phyloP scores from a whole-genome alignment of 2,329 filamentous ascomycete genomes.

The Penicillium crustosum region DNA sequence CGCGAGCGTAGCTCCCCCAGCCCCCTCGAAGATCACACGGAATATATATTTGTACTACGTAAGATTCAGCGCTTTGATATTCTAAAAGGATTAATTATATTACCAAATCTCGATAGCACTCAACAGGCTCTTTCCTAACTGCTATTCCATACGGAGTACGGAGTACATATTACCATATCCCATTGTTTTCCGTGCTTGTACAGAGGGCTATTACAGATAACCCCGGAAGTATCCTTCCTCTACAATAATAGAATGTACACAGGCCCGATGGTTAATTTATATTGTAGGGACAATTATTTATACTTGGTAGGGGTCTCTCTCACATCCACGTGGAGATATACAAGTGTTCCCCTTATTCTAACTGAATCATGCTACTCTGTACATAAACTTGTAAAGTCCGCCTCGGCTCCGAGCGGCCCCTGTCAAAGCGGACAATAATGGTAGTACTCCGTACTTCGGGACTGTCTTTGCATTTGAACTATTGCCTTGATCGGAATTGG shows the following conservation, averaged over 20 bases:
- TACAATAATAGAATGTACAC: neutral
- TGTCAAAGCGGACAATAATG: neutral
- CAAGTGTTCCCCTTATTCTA: neutral
- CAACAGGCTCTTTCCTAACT: neutral
- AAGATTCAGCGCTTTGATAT: neutral
- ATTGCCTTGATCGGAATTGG: neutral
- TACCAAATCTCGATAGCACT: neutral
- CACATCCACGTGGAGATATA: neutral
- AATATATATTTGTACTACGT: neutral
- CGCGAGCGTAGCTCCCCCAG: no score
- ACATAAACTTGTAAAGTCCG: neutral
- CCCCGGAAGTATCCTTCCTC: neutral
- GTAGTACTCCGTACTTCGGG: no score
- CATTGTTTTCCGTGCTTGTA: neutral
- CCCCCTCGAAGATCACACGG: neutral
- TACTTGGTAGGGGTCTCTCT: neutral
- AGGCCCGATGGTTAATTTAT: neutral
- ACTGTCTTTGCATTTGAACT: neutral
- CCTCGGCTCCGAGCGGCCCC: neutral
- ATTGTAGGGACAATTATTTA: neutral
- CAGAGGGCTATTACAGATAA: neutral
- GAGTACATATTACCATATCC: no score
- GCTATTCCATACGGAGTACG: neutral
- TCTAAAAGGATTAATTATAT: neutral
- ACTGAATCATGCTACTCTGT: neutral